Evolutionary conservation across 1,284 basidiomycete genomes (phyloP), one percentile per base, ranked within the genome.

Genomic region (Retiboletus flavoniger): DNA sequence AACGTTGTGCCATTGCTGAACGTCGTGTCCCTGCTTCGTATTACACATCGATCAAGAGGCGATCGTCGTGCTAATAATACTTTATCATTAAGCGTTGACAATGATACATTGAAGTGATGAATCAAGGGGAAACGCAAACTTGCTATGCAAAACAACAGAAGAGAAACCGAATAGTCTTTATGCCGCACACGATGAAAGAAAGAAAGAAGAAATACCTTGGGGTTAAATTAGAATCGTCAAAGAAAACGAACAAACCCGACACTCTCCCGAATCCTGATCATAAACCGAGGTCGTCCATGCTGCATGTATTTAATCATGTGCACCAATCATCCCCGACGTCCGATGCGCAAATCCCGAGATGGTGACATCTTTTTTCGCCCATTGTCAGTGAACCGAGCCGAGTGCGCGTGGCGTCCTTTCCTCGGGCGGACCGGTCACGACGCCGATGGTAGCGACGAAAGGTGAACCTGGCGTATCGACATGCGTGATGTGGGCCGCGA

Each of bases 101-200:
- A 65, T 66, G 53, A 65, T 69, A 68, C 64, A 68, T 56, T 57
- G 61, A 40, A 28, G 49, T 63, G 61, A 47, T 55, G 48, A 39
- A 64, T 39, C 54, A 66, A 52, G 45, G 36, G 17, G 28, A 47
- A 28, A 41, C 6, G 26, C 44, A 52, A 45, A 21, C 39, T 40
- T 62, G 36, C 65, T 65, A 69, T 61, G 55, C 59, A 64, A 65
- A 67, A 68, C 58, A 65, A 66, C 60, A 64, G 36, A 17, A 21
- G 31, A 47, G 24, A 52, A 53, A 43, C 29, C 36, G 29, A 54
- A 46, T 49, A 49, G 14, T 48, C 44, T 29, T 17, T 6, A 59
- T 60, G 58, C 53, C 26, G 6, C 40, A 26, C 48, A 52, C 32
- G 44, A 50, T 39, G 21, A 42, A 44, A 19, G 28, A 19, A 29